Evolutionary conservation across 169 alveolate species (phyloP).

Genomic region (Amoebophrya sp.): DNA sequence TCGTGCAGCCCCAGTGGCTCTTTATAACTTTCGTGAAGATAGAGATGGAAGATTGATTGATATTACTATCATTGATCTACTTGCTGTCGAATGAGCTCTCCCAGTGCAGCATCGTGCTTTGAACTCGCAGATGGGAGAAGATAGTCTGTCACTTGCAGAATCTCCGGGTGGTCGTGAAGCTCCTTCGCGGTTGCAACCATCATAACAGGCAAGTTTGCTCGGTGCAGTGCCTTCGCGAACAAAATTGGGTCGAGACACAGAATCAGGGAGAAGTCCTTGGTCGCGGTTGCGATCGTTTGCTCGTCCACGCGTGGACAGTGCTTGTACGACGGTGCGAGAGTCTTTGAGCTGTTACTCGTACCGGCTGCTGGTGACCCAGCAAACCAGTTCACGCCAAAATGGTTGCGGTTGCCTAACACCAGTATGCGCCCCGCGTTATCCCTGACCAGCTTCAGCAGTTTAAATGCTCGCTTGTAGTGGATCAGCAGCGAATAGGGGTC

Average conservation of each 20-base stretch:
- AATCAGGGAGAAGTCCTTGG: conserved; percentile 37
- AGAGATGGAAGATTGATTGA: no score
- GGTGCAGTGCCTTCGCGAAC: conserved; percentile 36
- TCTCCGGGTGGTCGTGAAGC: conserved; percentile 2
- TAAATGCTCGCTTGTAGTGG: conserved; percentile 45
- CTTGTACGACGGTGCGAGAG: background rate
- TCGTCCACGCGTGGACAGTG: conserved; percentile 22
- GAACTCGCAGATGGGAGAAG: background rate
- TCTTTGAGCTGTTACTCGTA: no score
- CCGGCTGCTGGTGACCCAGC: no score
- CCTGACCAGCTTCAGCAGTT: conserved; percentile 33
- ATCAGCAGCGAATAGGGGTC: conserved; percentile 43
- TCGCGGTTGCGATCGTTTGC: conserved; percentile 34
- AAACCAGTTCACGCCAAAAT: conserved; percentile 45
- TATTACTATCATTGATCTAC: background rate
- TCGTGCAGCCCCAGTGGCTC: no score
- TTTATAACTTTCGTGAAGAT: no score
- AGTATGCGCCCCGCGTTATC: conserved; percentile 36
- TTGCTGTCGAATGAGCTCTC: background rate
- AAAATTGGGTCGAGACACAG: conserved; percentile 31
- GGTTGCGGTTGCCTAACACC: conserved; percentile 43
- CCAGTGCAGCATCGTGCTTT: background rate
- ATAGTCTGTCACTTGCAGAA: background rate
- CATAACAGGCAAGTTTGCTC: conserved; percentile 43
- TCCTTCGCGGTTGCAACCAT: conserved; percentile 40